These are phyloP conservation scores for Gaeumannomyces sp. DNA, from an alignment of 2,329 filamentous ascomycete genomes.

Conservation along the genomic window DNA sequence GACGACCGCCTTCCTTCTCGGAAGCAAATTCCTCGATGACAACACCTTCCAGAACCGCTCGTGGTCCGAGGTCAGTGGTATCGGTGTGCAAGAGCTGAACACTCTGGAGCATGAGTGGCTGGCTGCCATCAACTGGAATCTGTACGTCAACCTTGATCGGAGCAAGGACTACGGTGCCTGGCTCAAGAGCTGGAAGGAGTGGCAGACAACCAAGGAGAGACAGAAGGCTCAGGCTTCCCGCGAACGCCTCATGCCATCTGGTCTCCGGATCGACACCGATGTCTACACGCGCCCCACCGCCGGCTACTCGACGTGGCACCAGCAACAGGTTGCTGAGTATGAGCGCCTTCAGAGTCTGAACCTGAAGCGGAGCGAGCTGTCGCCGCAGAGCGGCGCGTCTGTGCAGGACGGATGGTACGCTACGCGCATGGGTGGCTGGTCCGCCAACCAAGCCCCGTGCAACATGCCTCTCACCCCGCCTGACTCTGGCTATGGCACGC, in stretches of 20 bases:
- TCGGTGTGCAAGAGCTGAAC: slow-evolving; percentile 78
- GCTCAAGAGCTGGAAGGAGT: slow-evolving; percentile 55
- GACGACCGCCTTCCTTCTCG: slow-evolving; percentile 76
- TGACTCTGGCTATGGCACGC: slow-evolving; percentile 56
- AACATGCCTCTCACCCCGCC: slow-evolving; percentile 46
- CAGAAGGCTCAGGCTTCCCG: slow-evolving; percentile 35
- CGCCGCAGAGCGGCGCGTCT: slow-evolving; percentile 4
- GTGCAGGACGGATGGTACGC: slow-evolving; percentile 18
- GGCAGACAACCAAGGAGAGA: slow-evolving; percentile 50
- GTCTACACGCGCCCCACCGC: slow-evolving; percentile 27
- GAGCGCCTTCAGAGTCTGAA: slow-evolving; percentile 40
- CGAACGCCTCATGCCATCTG: slow-evolving; percentile 42
- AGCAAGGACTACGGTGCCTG: slow-evolving; percentile 64
- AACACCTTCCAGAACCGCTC: slow-evolving; percentile 97
- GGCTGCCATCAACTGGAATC: slow-evolving; percentile 70
- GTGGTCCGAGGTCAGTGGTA: slow-evolving; percentile 92
- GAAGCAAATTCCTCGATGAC: slow-evolving; percentile 94
- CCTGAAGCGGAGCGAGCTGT: slow-evolving; percentile 33
- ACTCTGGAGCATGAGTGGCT: slow-evolving; percentile 84
- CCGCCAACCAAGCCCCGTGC: slow-evolving; percentile 21
- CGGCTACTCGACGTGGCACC: slow-evolving; percentile 40
- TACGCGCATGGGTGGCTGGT: slow-evolving; percentile 31
- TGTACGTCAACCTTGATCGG: slow-evolving; percentile 78
- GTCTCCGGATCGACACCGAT: slow-evolving; percentile 42
- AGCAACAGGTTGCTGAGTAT: slow-evolving; percentile 50